A percentile compares a stretch with the other conserved stretches of the same genome.
These are phyloP conservation scores for Parsonsia alboflavescens DNA, from an alignment of 257 asterid genomes.

Conservation along the genomic window DNA sequence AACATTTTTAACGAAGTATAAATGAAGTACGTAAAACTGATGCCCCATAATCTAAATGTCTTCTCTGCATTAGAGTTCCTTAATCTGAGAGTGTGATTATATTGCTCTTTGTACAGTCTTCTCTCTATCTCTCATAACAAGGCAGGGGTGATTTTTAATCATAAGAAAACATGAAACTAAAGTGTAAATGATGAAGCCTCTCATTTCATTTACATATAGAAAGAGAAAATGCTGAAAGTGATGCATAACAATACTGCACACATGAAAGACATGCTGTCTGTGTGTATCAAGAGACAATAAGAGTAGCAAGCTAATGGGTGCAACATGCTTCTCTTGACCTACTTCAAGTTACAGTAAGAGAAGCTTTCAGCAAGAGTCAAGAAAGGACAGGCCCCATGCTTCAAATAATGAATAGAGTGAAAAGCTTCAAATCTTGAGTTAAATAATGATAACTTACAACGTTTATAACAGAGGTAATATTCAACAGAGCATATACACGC, in stretches of 20 bases:
- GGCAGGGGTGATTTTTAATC: background rate
- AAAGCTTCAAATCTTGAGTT: background rate
- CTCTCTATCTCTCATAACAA: background rate
- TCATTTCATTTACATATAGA: background rate
- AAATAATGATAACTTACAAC: conserved; percentile 45
- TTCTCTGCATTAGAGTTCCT: background rate
- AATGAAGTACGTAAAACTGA: background rate
- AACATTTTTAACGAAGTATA: background rate
- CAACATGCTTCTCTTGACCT: no score
- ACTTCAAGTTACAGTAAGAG: background rate
- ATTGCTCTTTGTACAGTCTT: no score
- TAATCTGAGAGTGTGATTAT: background rate
- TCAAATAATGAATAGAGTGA: background rate
- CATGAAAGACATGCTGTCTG: background rate
- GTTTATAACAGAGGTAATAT: conserved; percentile 66
- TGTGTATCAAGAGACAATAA: background rate
- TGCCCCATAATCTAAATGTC: background rate
- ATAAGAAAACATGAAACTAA: no score
- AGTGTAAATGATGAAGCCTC: background rate
- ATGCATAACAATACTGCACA: background rate
- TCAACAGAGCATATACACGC: conserved; percentile 84
- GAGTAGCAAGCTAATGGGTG: background rate
- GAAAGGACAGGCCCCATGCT: background rate
- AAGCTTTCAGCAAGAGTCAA: background rate
- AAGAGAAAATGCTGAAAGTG: background rate